Percentiles rank a stretch among this genome's conserved stretches.
Evolutionary conservation across 805 yeast genomes (phyloP).

Genomic region (Ogataea methanolica): DNA sequence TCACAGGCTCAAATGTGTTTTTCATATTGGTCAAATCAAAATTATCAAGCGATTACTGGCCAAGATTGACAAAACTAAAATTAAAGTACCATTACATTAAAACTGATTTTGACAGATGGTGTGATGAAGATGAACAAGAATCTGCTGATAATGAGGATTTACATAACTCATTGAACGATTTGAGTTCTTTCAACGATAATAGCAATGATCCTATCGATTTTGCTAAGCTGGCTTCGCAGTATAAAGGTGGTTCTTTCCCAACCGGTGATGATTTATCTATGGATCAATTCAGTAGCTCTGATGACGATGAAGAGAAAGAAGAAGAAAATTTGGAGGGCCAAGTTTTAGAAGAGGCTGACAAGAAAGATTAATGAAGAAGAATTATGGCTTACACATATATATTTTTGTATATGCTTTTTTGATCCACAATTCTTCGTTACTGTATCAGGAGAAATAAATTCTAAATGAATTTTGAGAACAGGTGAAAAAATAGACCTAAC

Average conservation of each 20-base stretch:
- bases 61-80: slow-evolving; percentile 87
- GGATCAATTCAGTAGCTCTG: slow-evolving; percentile 27
- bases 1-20: slow-evolving; percentile 59
- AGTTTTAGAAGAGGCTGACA: slow-evolving; percentile 3
- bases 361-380: slow-evolving; percentile 1
- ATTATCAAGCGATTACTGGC: slow-evolving; percentile 81
- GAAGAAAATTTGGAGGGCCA: slow-evolving; percentile 3
- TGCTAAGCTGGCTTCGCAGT: slow-evolving; percentile 25
- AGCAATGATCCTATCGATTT: slow-evolving; percentile 21
- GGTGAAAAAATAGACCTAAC: no score
- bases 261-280: slow-evolving; percentile 29
- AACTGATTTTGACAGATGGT: slow-evolving; percentile 98
- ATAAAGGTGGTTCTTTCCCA: slow-evolving; percentile 48
- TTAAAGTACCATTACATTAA: slow-evolving; percentile 72
- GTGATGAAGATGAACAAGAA: slow-evolving; percentile 96
- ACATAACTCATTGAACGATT: slow-evolving; percentile 17
- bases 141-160: slow-evolving; percentile 46
- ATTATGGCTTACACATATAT: no score
- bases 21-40: slow-evolving; percentile 69
- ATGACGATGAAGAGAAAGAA: slow-evolving; percentile 23
- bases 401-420: no score
- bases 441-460: no score
- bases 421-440: no score
- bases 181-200: slow-evolving; percentile 17
- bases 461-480: no score